Conservation (phyloP, 495 filamentous ascomycete genomes). For the Hypoxylon fuscum region DNA sequence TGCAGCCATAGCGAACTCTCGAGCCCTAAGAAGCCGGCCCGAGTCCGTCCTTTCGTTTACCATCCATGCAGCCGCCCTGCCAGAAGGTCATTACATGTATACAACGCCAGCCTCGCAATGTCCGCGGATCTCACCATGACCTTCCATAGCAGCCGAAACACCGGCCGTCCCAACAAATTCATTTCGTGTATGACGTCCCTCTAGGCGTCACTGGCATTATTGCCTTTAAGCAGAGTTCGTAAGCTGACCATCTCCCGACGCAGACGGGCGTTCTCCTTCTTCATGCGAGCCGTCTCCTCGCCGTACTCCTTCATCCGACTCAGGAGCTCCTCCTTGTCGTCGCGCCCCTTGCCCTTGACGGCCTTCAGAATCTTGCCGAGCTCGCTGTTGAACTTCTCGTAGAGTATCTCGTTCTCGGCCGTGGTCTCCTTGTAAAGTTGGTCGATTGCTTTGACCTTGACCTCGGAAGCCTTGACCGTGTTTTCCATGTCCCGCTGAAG, state of each 20-base stretch:
- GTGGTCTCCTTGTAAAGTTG: constrained; percentile 88
- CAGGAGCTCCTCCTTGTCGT: constrained; percentile 77
- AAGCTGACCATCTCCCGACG: constrained; percentile 62
- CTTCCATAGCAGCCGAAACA: constrained; percentile 40
- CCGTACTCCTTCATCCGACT: constrained; percentile 65
- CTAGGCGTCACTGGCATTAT: constrained; percentile 43
- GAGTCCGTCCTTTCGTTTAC: too few relatives aligned
- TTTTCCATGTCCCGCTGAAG: constrained; percentile 75
- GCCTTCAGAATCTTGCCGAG: constrained; percentile 82
- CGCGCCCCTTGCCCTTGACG: constrained; percentile 71
- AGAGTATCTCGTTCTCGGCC: constrained; percentile 93
- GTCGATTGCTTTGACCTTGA: constrained; percentile 83
- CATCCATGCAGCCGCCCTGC: constrained; percentile 1
- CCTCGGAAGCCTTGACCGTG: constrained; percentile 74
- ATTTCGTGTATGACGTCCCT: constrained; percentile 35
- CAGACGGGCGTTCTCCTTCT: constrained; percentile 78
- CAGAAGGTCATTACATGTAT: constrained; percentile 1
- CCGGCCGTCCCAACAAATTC: constrained; percentile 28
- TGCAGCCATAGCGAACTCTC: too few relatives aligned
- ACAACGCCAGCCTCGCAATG: constrained; percentile 18
- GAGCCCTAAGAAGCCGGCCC: too few relatives aligned
- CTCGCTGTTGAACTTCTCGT: constrained; percentile 92
- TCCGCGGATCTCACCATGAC: constrained; percentile 22
- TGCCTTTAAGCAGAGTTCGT: constrained; percentile 56
- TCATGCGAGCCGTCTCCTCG: constrained; percentile 74